A percentile compares a stretch with the other conserved stretches of the same genome.
phyloP scores from a whole-genome alignment of 148 eudicot species.

The Chenopodium album region DNA sequence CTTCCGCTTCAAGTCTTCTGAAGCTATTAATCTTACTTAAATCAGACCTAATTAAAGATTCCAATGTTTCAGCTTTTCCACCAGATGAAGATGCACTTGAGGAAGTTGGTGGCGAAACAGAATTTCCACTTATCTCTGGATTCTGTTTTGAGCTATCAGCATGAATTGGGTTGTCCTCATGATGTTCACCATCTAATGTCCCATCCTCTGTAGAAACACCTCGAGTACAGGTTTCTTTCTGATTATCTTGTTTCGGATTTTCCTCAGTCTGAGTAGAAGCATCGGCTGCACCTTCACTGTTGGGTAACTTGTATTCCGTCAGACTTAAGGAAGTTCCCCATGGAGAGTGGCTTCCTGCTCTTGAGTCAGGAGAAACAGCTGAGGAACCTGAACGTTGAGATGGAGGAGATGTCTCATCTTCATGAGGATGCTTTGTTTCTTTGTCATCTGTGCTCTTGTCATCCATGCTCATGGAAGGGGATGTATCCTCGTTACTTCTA shows the following conservation, averaged over 20 bases:
- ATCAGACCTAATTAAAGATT: slow-evolving; percentile 80
- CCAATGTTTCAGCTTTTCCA: slow-evolving; percentile 79
- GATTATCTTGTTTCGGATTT: slow-evolving; percentile 31
- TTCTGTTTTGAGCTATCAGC: slow-evolving; percentile 29
- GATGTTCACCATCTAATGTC: slow-evolving; percentile 38
- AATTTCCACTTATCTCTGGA: slow-evolving; percentile 36
- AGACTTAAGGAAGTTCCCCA: slow-evolving; percentile 68
- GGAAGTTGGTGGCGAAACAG: slow-evolving; percentile 58
- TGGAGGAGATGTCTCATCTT: slow-evolving; percentile 72
- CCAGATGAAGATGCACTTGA: slow-evolving; percentile 69
- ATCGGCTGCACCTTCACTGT: slow-evolving; percentile 66
- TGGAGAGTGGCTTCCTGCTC: slow-evolving; percentile 61
- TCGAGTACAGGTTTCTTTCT: slow-evolving; percentile 60
- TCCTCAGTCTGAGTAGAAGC: slow-evolving; percentile 96
- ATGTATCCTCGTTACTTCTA: slow-evolving; percentile 72
- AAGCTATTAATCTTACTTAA: slow-evolving; percentile 68
- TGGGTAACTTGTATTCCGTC: slow-evolving; percentile 58
- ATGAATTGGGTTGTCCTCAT: slow-evolving; percentile 32
- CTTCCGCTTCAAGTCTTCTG: slow-evolving; percentile 57
- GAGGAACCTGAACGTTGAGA: slow-evolving; percentile 57
- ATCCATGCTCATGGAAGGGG: slow-evolving; percentile 67
- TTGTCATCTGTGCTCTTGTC: slow-evolving; percentile 63
- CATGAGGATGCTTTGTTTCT: slow-evolving; percentile 56
- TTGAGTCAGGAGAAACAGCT: slow-evolving; percentile 60
- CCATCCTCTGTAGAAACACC: slow-evolving; percentile 90